Evolutionary conservation across 805 yeast species (phyloP).

Genomic region (Metschnikowia gelsemii): DNA sequence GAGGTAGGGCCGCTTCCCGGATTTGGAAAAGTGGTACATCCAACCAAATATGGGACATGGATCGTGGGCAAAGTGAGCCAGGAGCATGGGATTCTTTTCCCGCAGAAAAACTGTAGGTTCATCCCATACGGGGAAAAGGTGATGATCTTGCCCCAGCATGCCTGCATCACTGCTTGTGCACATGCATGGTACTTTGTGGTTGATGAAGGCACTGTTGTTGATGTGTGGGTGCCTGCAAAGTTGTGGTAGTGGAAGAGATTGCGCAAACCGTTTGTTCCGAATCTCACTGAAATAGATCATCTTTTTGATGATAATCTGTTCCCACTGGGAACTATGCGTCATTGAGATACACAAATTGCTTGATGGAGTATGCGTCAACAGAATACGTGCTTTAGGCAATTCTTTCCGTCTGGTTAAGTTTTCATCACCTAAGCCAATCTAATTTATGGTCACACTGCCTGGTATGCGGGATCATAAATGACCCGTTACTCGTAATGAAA

Average conservation of each 20-base stretch:
- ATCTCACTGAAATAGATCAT: too few relatives aligned
- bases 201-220: constrained; percentile 52
- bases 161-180: constrained; percentile 68
- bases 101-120: constrained; percentile 37
- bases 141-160: constrained; percentile 63
- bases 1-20: constrained; percentile 65
- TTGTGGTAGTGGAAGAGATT: constrained; percentile 15
- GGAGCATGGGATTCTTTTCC: constrained; percentile 75
- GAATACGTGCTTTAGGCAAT: too few relatives aligned
- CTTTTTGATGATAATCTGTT: too few relatives aligned
- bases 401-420: too few relatives aligned
- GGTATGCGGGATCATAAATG: too few relatives aligned
- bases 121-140: constrained; percentile 57
- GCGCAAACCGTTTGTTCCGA: too few relatives aligned
- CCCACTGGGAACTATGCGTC: too few relatives aligned
- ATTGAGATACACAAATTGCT: too few relatives aligned
- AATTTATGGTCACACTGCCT: too few relatives aligned
- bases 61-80: constrained; percentile 66
- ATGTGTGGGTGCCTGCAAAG: constrained; percentile 59
- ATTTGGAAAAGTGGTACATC: constrained; percentile 48
- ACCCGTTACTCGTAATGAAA: too few relatives aligned
- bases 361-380: too few relatives aligned
- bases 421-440: too few relatives aligned
- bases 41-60: constrained; percentile 54
- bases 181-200: constrained; percentile 57